A percentile compares a stretch with the other conserved stretches of the same genome.
Evolutionary conservation across 805 yeast species (phyloP).

Genomic region (Maudiozyma serrabonitensis): DNA sequence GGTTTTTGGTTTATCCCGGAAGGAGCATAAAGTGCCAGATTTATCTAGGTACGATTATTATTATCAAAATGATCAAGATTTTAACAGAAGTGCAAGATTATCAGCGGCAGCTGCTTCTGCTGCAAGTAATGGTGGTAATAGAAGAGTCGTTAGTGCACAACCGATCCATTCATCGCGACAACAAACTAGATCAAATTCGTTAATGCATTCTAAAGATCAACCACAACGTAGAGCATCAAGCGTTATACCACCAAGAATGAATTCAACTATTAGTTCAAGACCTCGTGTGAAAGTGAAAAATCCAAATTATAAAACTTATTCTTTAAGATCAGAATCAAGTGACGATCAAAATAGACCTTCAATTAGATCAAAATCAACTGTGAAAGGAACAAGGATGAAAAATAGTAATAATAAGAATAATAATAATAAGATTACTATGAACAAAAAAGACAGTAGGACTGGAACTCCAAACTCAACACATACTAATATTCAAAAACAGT

Average conservation of each 20-base stretch:
- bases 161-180: not conserved
- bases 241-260: not conserved
- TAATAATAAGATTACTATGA: not conserved
- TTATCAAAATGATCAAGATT: constrained; percentile 18
- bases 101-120: constrained; percentile 28
- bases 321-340: constrained; percentile 14
- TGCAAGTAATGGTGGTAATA: constrained; percentile 5
- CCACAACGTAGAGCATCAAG: not conserved
- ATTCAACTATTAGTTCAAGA: not conserved
- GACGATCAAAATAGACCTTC: not conserved
- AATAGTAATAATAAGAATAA: not conserved
- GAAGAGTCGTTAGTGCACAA: not conserved
- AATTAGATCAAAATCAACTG: not conserved
- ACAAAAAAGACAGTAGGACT: not conserved
- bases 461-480: not conserved
- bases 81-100: constrained; percentile 12
- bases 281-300: not conserved
- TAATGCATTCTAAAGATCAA: constrained; percentile 4
- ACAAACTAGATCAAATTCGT: constrained; percentile 7
- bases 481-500: no score
- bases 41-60: constrained; percentile 30
- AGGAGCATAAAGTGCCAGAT: constrained; percentile 30
- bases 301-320: constrained; percentile 12
- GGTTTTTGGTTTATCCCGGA: constrained; percentile 19
- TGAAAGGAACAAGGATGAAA: not conserved